Evolutionary conservation across 2,329 filamentous ascomycete species (phyloP).

Genomic region (Fusarium sp.): DNA sequence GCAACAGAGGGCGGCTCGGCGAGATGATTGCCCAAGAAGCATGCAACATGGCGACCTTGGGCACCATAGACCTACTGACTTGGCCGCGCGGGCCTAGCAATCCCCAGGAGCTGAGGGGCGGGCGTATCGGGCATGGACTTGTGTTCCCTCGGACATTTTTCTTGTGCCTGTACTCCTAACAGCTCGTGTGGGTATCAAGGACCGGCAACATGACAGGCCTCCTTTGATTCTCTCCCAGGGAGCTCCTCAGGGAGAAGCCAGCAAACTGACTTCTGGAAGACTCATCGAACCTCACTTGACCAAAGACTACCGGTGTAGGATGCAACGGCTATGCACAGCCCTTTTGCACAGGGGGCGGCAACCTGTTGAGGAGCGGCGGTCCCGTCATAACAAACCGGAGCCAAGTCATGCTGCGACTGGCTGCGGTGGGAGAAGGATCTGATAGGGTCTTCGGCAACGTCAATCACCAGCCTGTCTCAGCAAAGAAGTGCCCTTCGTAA

Average conservation of each 20-base stretch:
- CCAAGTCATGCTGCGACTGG: slow-evolving; percentile 9
- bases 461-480: slow-evolving; percentile 24
- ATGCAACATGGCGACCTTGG: slow-evolving; percentile 15
- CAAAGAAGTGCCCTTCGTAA: slow-evolving; percentile 14
- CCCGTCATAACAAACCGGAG: slow-evolving; percentile 7
- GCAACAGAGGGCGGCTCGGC: not conserved
- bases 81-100: slow-evolving; percentile 9
- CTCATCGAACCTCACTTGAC: slow-evolving; percentile 22
- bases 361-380: not conserved
- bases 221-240: slow-evolving; percentile 9
- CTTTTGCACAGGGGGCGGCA: slow-evolving; percentile 20
- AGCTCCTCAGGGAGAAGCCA: slow-evolving; percentile 11
- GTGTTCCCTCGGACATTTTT: slow-evolving; percentile 54
- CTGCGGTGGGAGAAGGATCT: slow-evolving; percentile 10
- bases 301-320: slow-evolving; percentile 26
- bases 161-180: slow-evolving; percentile 54
- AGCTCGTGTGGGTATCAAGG: slow-evolving; percentile 52
- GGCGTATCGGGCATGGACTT: slow-evolving; percentile 42
- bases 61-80: slow-evolving; percentile 14
- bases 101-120: slow-evolving; percentile 25
- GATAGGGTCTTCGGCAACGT: slow-evolving; percentile 22
- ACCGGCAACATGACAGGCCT: slow-evolving; percentile 40
- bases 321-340: slow-evolving; percentile 38
- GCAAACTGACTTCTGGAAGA: slow-evolving; percentile 36
- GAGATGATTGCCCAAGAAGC: slow-evolving; percentile 19